These are phyloP conservation scores for Retiboletus flavoniger DNA, from an alignment of 1,284 basidiomycete genomes.

Conservation along the genomic window DNA sequence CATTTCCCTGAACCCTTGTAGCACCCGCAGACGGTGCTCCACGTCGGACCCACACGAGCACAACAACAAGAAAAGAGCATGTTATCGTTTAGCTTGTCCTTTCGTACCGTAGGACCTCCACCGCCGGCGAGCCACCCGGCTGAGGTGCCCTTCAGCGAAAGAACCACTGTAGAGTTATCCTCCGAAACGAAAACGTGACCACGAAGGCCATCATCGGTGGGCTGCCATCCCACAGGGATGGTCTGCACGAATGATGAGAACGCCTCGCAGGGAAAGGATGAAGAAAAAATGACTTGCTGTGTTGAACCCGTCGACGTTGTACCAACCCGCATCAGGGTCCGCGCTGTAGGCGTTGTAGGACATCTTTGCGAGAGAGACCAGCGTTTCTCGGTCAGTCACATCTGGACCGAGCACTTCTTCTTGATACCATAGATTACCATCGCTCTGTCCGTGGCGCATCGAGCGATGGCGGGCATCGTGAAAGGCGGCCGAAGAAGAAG, in stretches of 20 bases:
- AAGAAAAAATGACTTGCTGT: constrained; percentile 35
- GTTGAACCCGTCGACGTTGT: constrained; percentile 67
- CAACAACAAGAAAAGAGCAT: constrained; percentile 90
- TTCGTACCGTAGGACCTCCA: constrained; percentile 57
- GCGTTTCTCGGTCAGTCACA: constrained; percentile 67
- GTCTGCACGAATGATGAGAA: constrained; percentile 38
- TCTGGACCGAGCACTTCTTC: constrained; percentile 62
- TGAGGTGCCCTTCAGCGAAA: constrained; percentile 93
- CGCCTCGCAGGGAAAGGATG: neutral
- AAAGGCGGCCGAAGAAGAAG: constrained; percentile 48
- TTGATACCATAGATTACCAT: constrained; percentile 49
- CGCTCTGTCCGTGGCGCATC: constrained; percentile 41
- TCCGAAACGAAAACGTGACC: constrained; percentile 84
- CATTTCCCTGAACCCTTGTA: constrained; percentile 69
- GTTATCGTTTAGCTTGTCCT: constrained; percentile 89
- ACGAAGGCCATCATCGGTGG: constrained; percentile 80
- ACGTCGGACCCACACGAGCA: constrained; percentile 81
- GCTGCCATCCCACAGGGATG: constrained; percentile 85
- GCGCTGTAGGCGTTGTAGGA: constrained; percentile 77
- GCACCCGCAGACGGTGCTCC: constrained; percentile 85
- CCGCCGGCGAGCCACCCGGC: constrained; percentile 75
- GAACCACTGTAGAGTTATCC: constrained; percentile 83
- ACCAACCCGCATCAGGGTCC: constrained; percentile 67
- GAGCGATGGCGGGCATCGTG: constrained; percentile 47
- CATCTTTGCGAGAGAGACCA: constrained; percentile 87